Base-by-base conservation (phyloP, 2,329 filamentous ascomycete genomes). In the Lecanicillium sp. region DNA sequence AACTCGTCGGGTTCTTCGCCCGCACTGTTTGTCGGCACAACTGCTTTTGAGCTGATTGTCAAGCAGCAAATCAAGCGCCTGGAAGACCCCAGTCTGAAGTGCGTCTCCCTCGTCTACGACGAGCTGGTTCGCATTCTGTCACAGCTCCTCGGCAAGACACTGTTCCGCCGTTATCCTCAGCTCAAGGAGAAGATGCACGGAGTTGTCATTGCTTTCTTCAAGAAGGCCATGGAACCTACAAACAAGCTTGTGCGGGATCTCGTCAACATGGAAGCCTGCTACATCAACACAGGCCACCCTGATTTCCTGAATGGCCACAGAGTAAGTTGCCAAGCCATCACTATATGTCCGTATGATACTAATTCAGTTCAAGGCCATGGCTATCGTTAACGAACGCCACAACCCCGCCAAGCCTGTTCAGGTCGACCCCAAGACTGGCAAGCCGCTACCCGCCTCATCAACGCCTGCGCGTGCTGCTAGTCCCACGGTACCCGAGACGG, bases 1-100 rank as follows among this genome's bases (percentile, higher is more conserved):
- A 98, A 98, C 76, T 97, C 92, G 17, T 97, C 92, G n/a, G 92
- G 92, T 58, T 92, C 92, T 20, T 95, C 90, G 2, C 92, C 92
- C 0, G 90, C 92, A 2, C 78, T 98, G 7, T 98, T 98, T 57
- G 92, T 98, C 20, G 92, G 92, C 40, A 97, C 92, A 7, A 94
- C 87, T 6, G 92, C 92, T n/a, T 98, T 98, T 54, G 92, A 98
- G 64, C 72, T 96, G 49, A 96, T 98, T 51, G 90, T 97, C 50
- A 98, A 97, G 74, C 87, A 96, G 61, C 89, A 98, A 62, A 98
- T 98, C 65, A 94, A 87, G 75, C 79, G 92, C 41, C 65, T 98
- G 37, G 92, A 98, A 64, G 92, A 98, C 45, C 94, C 92, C 29
- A 95, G 88, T 60, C 68, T 96, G 62, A 98, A 96, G 72, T 98